Base-by-base conservation (phyloP, 2,329 filamentous ascomycete genomes). In the Keithomyces neogunnii region DNA sequence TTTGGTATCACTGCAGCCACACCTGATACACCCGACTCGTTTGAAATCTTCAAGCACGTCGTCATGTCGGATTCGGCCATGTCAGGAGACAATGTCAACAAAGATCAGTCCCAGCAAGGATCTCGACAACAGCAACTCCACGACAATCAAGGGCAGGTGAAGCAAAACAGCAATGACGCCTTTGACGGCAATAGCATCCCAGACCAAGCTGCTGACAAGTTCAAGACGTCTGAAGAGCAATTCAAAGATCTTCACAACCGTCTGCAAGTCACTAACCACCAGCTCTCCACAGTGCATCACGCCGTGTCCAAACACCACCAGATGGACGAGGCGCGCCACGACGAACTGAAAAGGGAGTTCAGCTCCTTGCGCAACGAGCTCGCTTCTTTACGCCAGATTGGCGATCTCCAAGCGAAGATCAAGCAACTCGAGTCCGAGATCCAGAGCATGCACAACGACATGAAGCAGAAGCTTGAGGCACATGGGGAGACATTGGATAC, bases 21-120 rank as follows among this genome's bases (percentile, higher is more conserved):
- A 3, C 88, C 89, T 32, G 92, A 97, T 59, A 91, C 84, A 61
- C 90, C 93, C 1, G 93, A 99, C 70, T 95, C 89, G 4, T 95
- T 96, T 62, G 93, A 99, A 69, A 69, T 96, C 58, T 93, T 91
- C 75, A 95, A 92, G 66, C 80, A 97, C 64, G 77, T 87, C 36
- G 81, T 93, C 48, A 81, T 84, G 63, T 84, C 79, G 9, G 78
- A 82, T 61, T 71, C 60, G 53, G 62, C 55, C 35, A 48, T 55
- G 53, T 57, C 49, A n/a, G 52, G 51, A 48, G 57, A 54, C 47
- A 50, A 36, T 19, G 19, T 19, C 19, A 19, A 19, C 19, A 19
- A 19, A 31, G 51, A 52, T 45, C 55, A 55, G 47, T 39, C 5
- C 36, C 54, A 48, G 26, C 39, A 49, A 38, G n/a, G 38, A n/a